Percentiles rank a stretch among this genome's conserved stretches.
phyloP scores from a whole-genome alignment of 768 basidiomycete species.

The Phlebiopsis gigantea region DNA sequence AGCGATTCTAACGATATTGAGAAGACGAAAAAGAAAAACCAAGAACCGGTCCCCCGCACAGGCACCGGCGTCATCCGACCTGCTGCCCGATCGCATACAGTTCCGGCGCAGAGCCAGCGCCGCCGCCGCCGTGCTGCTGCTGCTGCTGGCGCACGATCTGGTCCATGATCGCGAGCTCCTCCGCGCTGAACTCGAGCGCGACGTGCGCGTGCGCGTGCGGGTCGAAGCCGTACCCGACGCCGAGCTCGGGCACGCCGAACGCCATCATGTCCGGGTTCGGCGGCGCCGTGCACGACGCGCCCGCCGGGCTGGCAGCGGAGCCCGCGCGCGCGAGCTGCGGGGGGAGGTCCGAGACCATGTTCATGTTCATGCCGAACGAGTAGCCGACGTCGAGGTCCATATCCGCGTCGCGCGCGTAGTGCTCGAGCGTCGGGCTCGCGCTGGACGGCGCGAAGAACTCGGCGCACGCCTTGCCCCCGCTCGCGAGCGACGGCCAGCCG shows the following conservation, averaged over 20 bases:
- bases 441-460: slow-evolving; percentile 12
- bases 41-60: neutral
- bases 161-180: slow-evolving; percentile 25
- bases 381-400: slow-evolving; percentile 14
- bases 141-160: slow-evolving; percentile 22
- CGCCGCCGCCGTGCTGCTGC: neutral
- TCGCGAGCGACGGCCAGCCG: slow-evolving; percentile 9
- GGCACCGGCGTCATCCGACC: neutral
- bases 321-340: neutral
- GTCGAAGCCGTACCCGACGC: slow-evolving; percentile 16
- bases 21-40: neutral
- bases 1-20: neutral
- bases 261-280: slow-evolving; percentile 6
- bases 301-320: slow-evolving; percentile 9
- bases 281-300: neutral
- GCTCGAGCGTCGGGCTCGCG: slow-evolving; percentile 4
- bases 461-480: neutral
- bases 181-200: slow-evolving; percentile 20
- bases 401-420: slow-evolving; percentile 8
- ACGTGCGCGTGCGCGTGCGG: slow-evolving; percentile 13
- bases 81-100: neutral
- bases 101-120: neutral
- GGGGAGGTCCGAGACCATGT: slow-evolving; percentile 34
- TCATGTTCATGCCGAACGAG: slow-evolving; percentile 26
- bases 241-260: slow-evolving; percentile 14